Evolutionary conservation across 495 filamentous ascomycete species (phyloP), one percentile per base, ranked within the genome.

Genomic region (Hyaloscypha finlandica): DNA sequence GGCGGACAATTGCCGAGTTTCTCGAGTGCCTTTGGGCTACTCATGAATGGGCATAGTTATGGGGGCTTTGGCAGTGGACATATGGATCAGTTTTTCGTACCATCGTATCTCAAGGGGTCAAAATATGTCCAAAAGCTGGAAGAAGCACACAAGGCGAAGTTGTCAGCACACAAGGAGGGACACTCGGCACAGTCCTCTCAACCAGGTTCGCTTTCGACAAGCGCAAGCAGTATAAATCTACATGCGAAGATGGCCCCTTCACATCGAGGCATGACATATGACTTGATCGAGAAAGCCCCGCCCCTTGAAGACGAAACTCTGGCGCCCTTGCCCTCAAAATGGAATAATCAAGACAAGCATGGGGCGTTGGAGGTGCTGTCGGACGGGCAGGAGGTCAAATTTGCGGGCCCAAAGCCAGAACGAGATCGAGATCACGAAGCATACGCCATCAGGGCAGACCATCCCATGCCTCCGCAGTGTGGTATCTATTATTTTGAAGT

Each of bases 401-500:
- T 92, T 73, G 78, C 77, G 39, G 81, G 81, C 29, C 60, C 72
- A 33, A 74, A 72, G 33, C 53, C 71, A 16, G 70, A 75, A 74
- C 61, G 75, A 64, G 80, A 80, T 52, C 74, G 76, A 63, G 91
- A 97, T 39, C 90, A 93, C 74, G 95, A 97, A 73, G 92, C 92
- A 59, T 92, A 87, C 42, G 86, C 92, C 19, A 85, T 97, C 67
- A 89, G 95, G 39, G 87, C 96, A 42, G 92, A 99, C 72, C 83
- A 94, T 76, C 87, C 88, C 31, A 97, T 99, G 89, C 91, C 95
- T n/a, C 83, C 88, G 56, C 88, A 96, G 76, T 93, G 90, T 70
- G 95, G 95, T 0, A 89, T 99, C 63, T 98, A 97, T 77, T 99
- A 99, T 76, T 99, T 90, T 77, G 95, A 99, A 80, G 87, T 97